Conservation (phyloP, 805 yeast genomes). For the Suhomyces kilbournensis region DNA sequence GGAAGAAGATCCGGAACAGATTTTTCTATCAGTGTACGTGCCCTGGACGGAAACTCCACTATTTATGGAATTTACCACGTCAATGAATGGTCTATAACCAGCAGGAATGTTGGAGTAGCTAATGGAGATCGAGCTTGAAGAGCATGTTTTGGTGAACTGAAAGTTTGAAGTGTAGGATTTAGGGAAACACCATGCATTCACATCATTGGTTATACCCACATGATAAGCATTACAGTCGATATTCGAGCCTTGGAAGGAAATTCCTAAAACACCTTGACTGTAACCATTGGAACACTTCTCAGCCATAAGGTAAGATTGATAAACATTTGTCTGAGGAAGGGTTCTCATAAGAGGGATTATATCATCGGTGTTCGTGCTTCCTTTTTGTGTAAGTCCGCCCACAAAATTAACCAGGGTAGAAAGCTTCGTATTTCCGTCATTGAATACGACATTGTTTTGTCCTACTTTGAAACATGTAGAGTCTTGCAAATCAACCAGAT, state of each 20-base stretch:
- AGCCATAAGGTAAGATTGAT: slow-evolving; percentile 9
- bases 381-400: no score
- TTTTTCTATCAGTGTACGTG: slow-evolving; percentile 12
- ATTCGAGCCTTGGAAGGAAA: slow-evolving; percentile 7
- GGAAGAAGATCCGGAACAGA: slow-evolving; percentile 8
- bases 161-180: slow-evolving; percentile 1
- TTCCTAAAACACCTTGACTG: slow-evolving; percentile 20
- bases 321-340: slow-evolving; percentile 10
- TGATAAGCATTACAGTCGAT: slow-evolving; percentile 21
- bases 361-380: no score
- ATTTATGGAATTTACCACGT: neutral
- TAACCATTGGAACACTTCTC: slow-evolving; percentile 21
- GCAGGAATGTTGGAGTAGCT: slow-evolving; percentile 23
- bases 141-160: slow-evolving; percentile 14
- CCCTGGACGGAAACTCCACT: no score
- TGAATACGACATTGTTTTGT: slow-evolving; percentile 16
- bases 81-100: slow-evolving; percentile 22
- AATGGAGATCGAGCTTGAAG: neutral
- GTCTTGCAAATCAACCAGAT: slow-evolving; percentile 13
- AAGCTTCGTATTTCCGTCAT: slow-evolving; percentile 11
- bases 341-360: slow-evolving; percentile 1
- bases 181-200: slow-evolving; percentile 23
- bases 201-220: slow-evolving; percentile 17
- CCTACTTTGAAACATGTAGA: slow-evolving; percentile 19
- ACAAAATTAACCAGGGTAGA: no score